Evolutionary conservation across 495 filamentous ascomycete species (phyloP).

Genomic region (Hamigera avellanea): DNA sequence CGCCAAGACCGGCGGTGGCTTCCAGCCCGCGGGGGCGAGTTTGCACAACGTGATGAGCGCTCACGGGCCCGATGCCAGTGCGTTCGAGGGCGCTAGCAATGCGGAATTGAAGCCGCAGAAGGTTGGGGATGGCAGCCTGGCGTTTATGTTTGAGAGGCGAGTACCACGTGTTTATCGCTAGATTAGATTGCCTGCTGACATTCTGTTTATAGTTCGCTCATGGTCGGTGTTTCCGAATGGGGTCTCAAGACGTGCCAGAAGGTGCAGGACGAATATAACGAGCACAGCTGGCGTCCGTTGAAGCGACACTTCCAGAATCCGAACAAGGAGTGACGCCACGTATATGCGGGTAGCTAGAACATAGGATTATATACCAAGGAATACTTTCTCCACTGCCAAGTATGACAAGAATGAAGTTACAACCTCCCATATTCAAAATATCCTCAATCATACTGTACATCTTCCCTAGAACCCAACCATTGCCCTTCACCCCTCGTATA

Average conservation of each 20-base stretch:
- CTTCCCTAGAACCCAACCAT: too few species aligned
- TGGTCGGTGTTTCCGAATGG: slow-evolving; percentile 92
- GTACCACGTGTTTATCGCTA: slow-evolving; percentile 9
- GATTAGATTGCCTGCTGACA: slow-evolving; percentile 2
- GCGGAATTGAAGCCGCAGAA: slow-evolving; percentile 45
- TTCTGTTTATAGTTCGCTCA: slow-evolving; percentile 48
- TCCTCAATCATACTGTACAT: too few species aligned
- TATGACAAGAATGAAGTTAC: too few species aligned
- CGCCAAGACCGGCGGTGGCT: slow-evolving; percentile 51
- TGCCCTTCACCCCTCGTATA: too few species aligned
- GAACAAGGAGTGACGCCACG: slow-evolving; percentile 19
- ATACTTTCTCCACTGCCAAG: too few species aligned
- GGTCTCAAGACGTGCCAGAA: slow-evolving; percentile 72
- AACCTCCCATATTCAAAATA: too few species aligned
- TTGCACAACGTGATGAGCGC: slow-evolving; percentile 55
- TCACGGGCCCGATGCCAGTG: slow-evolving; percentile 46
- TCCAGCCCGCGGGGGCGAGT: slow-evolving; percentile 50
- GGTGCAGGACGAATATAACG: slow-evolving; percentile 74
- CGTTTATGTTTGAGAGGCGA: slow-evolving; percentile 57
- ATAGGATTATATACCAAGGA: neutral
- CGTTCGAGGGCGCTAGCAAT: slow-evolving; percentile 48
- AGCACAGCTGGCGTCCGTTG: slow-evolving; percentile 73
- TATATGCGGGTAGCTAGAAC: neutral
- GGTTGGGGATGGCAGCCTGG: slow-evolving; percentile 52
- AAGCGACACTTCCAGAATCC: slow-evolving; percentile 67